Conservation (phyloP, 176 grass and related monocot genomes). For the Pontederia crassipes region DNA sequence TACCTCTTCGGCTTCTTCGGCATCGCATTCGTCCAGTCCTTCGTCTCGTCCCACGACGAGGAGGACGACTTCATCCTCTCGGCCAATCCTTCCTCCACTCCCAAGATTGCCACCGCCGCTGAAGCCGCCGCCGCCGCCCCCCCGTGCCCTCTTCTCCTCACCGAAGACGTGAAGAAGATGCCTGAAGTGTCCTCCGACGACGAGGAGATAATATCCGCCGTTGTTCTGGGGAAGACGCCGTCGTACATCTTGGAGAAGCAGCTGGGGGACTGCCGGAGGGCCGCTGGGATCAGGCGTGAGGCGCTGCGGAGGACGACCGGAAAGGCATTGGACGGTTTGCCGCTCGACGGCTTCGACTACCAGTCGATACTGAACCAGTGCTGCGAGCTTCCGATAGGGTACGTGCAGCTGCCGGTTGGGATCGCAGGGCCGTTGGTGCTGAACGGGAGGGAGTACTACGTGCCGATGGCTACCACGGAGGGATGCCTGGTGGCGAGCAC, state of each 20-base stretch:
- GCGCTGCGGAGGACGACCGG: slow-evolving; percentile 1
- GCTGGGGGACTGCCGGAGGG: slow-evolving; percentile 5
- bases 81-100: neutral
- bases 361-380: slow-evolving; percentile 2
- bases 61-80: slow-evolving; percentile 6
- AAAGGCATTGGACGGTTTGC: slow-evolving; percentile 1
- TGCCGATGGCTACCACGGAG: slow-evolving; percentile 12
- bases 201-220: slow-evolving; percentile 5
- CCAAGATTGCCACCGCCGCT: neutral
- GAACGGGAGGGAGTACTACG: neutral
- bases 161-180: neutral
- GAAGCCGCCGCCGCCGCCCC: neutral
- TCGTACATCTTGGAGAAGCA: slow-evolving; percentile 5
- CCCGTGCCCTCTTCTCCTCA: neutral
- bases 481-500: slow-evolving; percentile 14
- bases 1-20: neutral
- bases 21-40: neutral
- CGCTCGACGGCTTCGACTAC: slow-evolving; percentile 12
- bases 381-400: slow-evolving; percentile 9
- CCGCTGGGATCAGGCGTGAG: slow-evolving; percentile 7
- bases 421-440: slow-evolving; percentile 5
- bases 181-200: neutral
- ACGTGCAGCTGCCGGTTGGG: slow-evolving; percentile 10
- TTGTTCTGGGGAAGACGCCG: slow-evolving; percentile 1
- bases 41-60: neutral